A percentile compares a stretch with the other conserved stretches of the same genome.
Evolutionary conservation across 2,329 filamentous ascomycete genomes (phyloP).

Genomic region (Trichoderma oligosporum): DNA sequence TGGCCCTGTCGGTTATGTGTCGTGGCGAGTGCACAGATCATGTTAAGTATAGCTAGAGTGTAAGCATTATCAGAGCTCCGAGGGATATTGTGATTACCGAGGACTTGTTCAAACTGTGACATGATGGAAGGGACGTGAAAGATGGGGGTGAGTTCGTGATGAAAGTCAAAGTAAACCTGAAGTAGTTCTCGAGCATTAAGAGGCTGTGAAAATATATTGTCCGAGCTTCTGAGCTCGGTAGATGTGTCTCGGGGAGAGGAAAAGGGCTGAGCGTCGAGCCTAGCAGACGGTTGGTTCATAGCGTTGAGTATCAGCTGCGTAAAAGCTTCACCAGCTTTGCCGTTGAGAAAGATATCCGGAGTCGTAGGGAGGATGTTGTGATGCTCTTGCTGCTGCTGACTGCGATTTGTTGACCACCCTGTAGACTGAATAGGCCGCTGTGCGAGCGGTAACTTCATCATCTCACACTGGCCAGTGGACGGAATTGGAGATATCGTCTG

Average conservation of each 20-base stretch:
- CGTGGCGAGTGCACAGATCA: constrained; percentile 2
- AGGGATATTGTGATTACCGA: neutral
- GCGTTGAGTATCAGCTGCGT: constrained; percentile 9
- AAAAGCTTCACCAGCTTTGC: constrained; percentile 10
- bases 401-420: neutral
- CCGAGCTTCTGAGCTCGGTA: neutral
- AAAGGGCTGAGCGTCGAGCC: neutral
- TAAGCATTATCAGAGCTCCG: neutral
- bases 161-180: constrained; percentile 5
- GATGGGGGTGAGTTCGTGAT: constrained; percentile 9
- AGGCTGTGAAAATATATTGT: neutral
- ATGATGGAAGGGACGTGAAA: constrained; percentile 10
- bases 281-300: constrained; percentile 3
- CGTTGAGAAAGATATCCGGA: constrained; percentile 9
- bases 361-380: constrained; percentile 5
- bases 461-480: neutral
- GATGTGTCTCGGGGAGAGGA: neutral
- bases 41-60: constrained; percentile 2
- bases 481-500: constrained; percentile 1
- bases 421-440: neutral
- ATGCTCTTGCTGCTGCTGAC: neutral
- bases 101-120: neutral
- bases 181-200: neutral
- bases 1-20: constrained; percentile 1
- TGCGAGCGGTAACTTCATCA: neutral